phyloP scores from a whole-genome alignment of 2,329 filamentous ascomycete species.

The Whalleya microplaca region DNA sequence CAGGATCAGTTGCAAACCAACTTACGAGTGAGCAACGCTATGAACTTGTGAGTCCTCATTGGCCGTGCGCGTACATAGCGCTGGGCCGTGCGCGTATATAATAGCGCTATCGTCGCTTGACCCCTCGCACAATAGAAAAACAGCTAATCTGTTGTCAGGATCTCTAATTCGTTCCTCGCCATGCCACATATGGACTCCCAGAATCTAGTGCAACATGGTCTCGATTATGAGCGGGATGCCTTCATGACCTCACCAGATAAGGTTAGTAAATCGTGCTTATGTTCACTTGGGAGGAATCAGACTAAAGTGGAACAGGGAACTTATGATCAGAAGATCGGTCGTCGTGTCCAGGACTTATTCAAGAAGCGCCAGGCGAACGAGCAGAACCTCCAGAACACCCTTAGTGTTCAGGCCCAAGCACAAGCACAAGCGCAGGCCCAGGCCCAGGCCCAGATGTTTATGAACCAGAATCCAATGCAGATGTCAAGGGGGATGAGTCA shows the following conservation, averaged over 20 bases:
- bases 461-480: constrained; percentile 55
- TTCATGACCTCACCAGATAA: constrained; percentile 52
- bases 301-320: constrained; percentile 43
- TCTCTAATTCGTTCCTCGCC: constrained; percentile 55
- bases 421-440: constrained; percentile 46
- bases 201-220: constrained; percentile 46
- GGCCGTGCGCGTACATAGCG: not conserved
- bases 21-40: constrained; percentile 39
- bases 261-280: constrained; percentile 40
- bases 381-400: constrained; percentile 51
- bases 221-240: constrained; percentile 52
- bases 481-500: constrained; percentile 57
- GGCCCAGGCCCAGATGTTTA: constrained; percentile 50
- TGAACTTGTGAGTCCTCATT: constrained; percentile 41
- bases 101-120: not conserved
- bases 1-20: constrained; percentile 36
- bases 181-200: constrained; percentile 45
- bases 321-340: constrained; percentile 54
- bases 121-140: constrained; percentile 1
- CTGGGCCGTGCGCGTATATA: not conserved
- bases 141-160: constrained; percentile 42
- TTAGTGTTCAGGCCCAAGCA: constrained; percentile 49
- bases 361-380: constrained; percentile 56
- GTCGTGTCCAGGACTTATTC: constrained; percentile 53
- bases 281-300: not conserved